Percentiles rank a stretch among this genome's conserved stretches.
Conservation (phyloP, 2,329 filamentous ascomycete genomes). For the Dryadomyces quercus-mongolicae region DNA sequence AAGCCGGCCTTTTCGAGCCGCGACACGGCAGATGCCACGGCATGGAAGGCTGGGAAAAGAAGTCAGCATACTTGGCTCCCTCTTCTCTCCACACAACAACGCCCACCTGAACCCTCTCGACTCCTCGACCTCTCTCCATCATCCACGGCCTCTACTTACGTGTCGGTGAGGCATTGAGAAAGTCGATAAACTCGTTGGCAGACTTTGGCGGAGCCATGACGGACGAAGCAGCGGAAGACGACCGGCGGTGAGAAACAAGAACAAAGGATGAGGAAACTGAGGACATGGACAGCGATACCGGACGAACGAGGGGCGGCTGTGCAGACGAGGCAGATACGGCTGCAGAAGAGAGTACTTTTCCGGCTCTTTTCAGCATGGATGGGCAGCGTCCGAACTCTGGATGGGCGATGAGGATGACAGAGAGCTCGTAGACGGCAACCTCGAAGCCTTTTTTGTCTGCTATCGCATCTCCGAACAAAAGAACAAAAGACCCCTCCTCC, state of each 20-base stretch:
- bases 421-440: too few species aligned
- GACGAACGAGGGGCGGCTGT: background rate
- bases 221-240: constrained; percentile 11
- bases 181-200: constrained; percentile 78
- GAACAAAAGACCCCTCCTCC: too few species aligned
- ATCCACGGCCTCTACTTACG: constrained; percentile 42
- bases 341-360: background rate
- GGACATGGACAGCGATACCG: background rate
- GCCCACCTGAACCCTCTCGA: background rate
- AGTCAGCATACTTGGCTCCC: background rate
- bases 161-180: constrained; percentile 88
- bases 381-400: too few species aligned
- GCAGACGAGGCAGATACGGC: background rate
- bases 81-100: background rate
- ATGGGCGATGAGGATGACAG: background rate
- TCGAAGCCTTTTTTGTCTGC: too few species aligned
- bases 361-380: constrained; percentile 1
- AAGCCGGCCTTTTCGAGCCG: constrained; percentile 78
- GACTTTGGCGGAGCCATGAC: constrained; percentile 41
- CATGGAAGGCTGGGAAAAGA: constrained; percentile 75
- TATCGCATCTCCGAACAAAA: too few species aligned
- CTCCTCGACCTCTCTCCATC: too few species aligned
- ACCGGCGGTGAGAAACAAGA: background rate
- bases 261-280: background rate
- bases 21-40: constrained; percentile 65